Base-by-base conservation (phyloP, 1,284 basidiomycete species). In the Meira nashicola region DNA sequence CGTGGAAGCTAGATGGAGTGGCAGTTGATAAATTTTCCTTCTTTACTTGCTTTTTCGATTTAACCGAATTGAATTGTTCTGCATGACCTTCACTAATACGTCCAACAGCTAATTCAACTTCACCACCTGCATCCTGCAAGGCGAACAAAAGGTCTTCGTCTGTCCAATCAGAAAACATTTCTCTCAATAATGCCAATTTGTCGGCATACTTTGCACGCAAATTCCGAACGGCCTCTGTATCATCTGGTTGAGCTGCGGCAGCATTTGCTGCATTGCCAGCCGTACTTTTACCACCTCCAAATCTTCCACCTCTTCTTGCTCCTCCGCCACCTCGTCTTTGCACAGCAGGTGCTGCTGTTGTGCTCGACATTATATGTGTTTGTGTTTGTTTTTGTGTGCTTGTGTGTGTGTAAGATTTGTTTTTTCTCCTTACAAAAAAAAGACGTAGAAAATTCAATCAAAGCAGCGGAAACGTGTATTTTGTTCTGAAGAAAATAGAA, bases 31-130 rank as follows among this genome's bases (percentile, higher is more conserved):
- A 7, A n/a, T n/a, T 15, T 55, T 77, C 74, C 64, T 74, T 75
- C 64, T 68, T 73, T 55, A 58, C 48, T 55, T 73, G 70, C 82
- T 90, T 92, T 85, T 92, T 92, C 78, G 85, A 86, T 68, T 86
- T 86, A 66, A 92, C 90, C 50, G 88, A 86, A 48, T 86, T 89
- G 89, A 90, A 93, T 79, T 89, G 89, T 78, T 87, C 84, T 47
- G 84, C 87, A 66, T 83, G 83, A 89, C 89, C 90, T 79, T 92
- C 90, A 57, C 82, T 85, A 70, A 93, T 91, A 74, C 87, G 83
- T 15, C 84, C 84, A 17, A 85, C 88, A 58, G 89, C 89, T 54
- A 87, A 70, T 71, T 89, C 82, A 55, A 87, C 80, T 76, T 91
- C 89, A 47, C 90, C 90, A 47, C 80, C 80, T 23, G 86, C 84